Percentiles rank a stretch among this genome's conserved stretches.
These are phyloP conservation scores for Jasminum sambac DNA, from an alignment of 257 asterid genomes.

Conservation along the genomic window DNA sequence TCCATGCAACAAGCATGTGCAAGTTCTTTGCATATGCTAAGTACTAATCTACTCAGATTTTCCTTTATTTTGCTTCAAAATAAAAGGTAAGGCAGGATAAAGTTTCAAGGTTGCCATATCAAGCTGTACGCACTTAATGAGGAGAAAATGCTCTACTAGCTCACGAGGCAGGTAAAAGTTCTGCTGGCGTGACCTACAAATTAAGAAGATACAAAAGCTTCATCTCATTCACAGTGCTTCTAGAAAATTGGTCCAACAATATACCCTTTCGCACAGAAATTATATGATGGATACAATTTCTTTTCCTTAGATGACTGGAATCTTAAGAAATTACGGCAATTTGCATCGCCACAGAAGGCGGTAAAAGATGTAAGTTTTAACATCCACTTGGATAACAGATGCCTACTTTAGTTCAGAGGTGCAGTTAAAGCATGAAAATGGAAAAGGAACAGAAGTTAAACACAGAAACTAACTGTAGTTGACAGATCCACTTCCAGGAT, in stretches of 20 bases:
- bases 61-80: conserved; percentile 2
- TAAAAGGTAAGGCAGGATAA: conserved; percentile 22
- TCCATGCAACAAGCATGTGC: conserved; percentile 9
- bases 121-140: background rate
- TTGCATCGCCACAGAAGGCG: conserved; percentile 1
- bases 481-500: background rate
- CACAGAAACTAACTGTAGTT: conserved; percentile 1
- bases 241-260: background rate
- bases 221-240: conserved; percentile 6
- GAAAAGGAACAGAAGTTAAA: background rate
- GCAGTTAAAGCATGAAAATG: conserved; percentile 1
- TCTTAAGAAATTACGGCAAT: background rate
- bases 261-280: conserved; percentile 6
- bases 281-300: conserved; percentile 8
- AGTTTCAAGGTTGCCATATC: conserved; percentile 10
- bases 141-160: conserved; percentile 8
- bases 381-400: conserved; percentile 2
- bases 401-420: conserved; percentile 1
- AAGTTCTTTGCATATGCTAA: conserved; percentile 19
- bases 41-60: conserved; percentile 7
- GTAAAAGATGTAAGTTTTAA: conserved; percentile 9
- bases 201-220: conserved; percentile 5
- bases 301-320: background rate
- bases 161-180: conserved; percentile 9
- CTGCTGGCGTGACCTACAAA: conserved; percentile 18